These are phyloP conservation scores for Talaromyces sp. DNA, from an alignment of 2,329 filamentous ascomycete species.

Conservation along the genomic window DNA sequence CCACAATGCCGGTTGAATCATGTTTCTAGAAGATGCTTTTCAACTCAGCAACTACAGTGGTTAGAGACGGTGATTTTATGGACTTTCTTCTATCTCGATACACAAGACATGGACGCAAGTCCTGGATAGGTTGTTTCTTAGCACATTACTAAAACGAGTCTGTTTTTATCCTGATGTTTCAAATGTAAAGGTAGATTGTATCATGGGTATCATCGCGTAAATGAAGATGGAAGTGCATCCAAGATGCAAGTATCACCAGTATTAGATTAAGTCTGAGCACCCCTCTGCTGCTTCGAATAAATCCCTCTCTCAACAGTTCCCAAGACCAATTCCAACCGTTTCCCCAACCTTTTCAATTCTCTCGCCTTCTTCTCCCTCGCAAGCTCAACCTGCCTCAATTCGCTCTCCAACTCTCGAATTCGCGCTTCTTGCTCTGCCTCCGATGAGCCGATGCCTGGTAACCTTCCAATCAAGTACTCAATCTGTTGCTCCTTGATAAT, in stretches of 20 bases:
- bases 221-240: background rate
- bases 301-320: slow-evolving; percentile 38
- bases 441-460: slow-evolving; percentile 46
- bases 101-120: slow-evolving; percentile 18
- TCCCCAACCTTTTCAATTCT: slow-evolving; percentile 42
- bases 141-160: background rate
- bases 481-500: slow-evolving; percentile 52
- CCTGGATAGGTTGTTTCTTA: slow-evolving; percentile 6
- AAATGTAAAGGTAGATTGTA: background rate
- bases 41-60: background rate
- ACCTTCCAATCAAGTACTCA: slow-evolving; percentile 45
- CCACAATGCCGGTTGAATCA: background rate
- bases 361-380: slow-evolving; percentile 40
- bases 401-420: slow-evolving; percentile 42
- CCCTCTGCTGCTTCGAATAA: slow-evolving; percentile 25
- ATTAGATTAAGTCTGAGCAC: background rate
- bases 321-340: slow-evolving; percentile 42
- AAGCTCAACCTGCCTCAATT: slow-evolving; percentile 44
- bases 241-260: background rate
- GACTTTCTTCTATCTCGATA: slow-evolving; percentile 10
- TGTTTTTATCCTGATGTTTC: background rate
- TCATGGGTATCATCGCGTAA: slow-evolving; percentile 5
- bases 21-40: background rate
- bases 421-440: slow-evolving; percentile 45
- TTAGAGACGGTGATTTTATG: background rate